Base-by-base conservation (phyloP, 192 early-diverging fungal species). In the Backusella macrospora region DNA sequence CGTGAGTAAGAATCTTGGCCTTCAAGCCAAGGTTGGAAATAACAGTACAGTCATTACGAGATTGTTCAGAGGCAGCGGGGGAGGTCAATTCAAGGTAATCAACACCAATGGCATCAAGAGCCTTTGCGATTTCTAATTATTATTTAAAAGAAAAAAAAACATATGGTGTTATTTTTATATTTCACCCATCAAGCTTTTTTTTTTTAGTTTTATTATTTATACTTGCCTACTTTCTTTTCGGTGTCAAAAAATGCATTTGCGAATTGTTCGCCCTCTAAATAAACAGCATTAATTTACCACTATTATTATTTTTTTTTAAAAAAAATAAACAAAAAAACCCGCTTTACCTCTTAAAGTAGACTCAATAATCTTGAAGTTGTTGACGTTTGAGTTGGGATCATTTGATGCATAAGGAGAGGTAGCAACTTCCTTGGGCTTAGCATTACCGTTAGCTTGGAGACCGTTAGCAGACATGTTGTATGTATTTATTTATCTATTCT, bases 81-180 rank as follows among this genome's bases (percentile, higher is more conserved):
- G 95, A 96, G 26, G 96, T 98, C 71, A 99, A 82, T 79, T 99
- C 98, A 62, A 99, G 93, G 86, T 99, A 99, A 81, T 99, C 98
- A 46, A 99, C 98, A 66, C 98, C 98, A 80, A 99, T 95, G 18
- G 92, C 94, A 77, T 99, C 98, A 21, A 99, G 89, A n/a, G 95
- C 96, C 88, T 95, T 96, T 76, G 98, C 98, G 70, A 99, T 98
- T 77, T 95, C 94, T 67, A 67, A 1, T 34, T 34, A 1, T 34
- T 34, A 1, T 34, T n/a, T n/a, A n/a, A n/a, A 34, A 34, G 29
- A 14, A 67, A 4, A 40, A 14, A 23, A 45, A 21, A 1, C 1
- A 9, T 5, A 13, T 43, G 1, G 21, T 59, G 52, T 59, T 26
- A 59, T 26, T 59, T 26, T 46, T 12, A 46, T 59, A 12, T 26